Conservation (phyloP, 2,329 filamentous ascomycete species). For the Sarocladium kiliense region DNA sequence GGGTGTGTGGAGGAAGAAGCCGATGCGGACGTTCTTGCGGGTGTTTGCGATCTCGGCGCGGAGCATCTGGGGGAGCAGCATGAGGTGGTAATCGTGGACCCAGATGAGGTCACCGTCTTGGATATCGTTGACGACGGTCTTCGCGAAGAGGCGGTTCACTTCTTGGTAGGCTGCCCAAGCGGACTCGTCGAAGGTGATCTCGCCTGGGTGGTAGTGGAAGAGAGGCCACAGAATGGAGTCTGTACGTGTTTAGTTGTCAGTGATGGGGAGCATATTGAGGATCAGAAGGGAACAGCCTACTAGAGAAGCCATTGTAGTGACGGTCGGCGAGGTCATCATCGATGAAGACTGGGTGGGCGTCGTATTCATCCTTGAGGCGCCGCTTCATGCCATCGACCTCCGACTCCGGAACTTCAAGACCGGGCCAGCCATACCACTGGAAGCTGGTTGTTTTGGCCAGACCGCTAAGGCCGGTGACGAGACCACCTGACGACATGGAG, state of each 20-base stretch:
- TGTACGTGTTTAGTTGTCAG: no score
- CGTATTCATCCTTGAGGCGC: conserved; percentile 79
- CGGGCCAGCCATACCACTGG: conserved; percentile 98
- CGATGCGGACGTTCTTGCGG: conserved; percentile 92
- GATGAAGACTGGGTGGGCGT: conserved; percentile 87
- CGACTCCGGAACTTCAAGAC: conserved; percentile 80
- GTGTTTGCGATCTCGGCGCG: conserved; percentile 77
- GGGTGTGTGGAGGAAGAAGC: conserved; percentile 96
- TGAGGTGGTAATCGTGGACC: conserved; percentile 98
- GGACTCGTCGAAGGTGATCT: conserved; percentile 95
- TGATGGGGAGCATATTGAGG: neutral
- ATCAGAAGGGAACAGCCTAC: conserved; percentile 44
- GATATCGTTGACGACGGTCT: conserved; percentile 80
- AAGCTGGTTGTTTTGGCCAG: conserved; percentile 90
- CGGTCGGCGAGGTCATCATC: conserved; percentile 88
- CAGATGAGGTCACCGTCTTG: conserved; percentile 92
- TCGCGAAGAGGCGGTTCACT: conserved; percentile 88
- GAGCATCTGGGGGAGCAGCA: conserved; percentile 93
- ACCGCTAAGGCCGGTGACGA: conserved; percentile 90
- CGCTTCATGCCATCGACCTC: conserved; percentile 71
- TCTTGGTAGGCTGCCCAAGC: conserved; percentile 91
- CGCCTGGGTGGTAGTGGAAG: conserved; percentile 97
- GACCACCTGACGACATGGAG: conserved; percentile 92
- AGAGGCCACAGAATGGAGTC: conserved; percentile 98
- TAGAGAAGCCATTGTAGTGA: conserved; percentile 98